Evolutionary conservation across 106 monocot species (phyloP), one percentile per base, ranked within the genome.

Genomic region (Dioscorea alata): DNA sequence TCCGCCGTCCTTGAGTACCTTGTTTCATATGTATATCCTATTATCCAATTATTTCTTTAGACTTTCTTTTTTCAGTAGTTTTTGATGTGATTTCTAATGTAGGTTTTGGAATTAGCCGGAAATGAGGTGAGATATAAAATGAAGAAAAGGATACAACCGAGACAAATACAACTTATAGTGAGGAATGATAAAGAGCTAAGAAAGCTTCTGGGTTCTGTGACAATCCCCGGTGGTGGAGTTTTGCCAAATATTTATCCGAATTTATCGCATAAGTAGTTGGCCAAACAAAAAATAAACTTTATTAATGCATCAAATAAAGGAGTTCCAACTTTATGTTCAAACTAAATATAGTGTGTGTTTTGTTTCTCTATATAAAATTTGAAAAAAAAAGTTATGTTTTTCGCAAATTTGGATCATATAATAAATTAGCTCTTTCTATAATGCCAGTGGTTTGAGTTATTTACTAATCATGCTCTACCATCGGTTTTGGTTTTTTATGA

Each of bases 101-200:
- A 75, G 81, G 75, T 75, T 42, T 48, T 81, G 71, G 81, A 81
- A 59, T 50, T 86, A 48, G 85, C 85, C 12, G 85, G 85, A 10
- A 86, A 86, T 63, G 85, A 81, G 50, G 85, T 82, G 59, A 81
- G 85, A 33, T 81, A 86, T 33, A 85, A 85, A 66, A 85, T 81
- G 81, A 85, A 85, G 80, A 81, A 75, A 57, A 58, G 85, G 68
- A 86, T 86, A 28, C 63, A 78, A 15, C 85, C 85, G 23, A 66
- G 85, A 60, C 85, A 86, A 72, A 79, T 86, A 23, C 82, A 78
- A 68, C 72, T 86, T 17, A 82, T 82, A 15, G 82, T 86, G 58
- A 74, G 85, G 60, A 86, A 86, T 48, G 85, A 86, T n/a, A 82
- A 86, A 71, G 85, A 86, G 65, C 72, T 86, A 24, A 75, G 85